A percentile compares a stretch with the other conserved stretches of the same genome.
Evolutionary conservation across 345 rosid species (phyloP).

Genomic region (Gossypioides kirkii): DNA sequence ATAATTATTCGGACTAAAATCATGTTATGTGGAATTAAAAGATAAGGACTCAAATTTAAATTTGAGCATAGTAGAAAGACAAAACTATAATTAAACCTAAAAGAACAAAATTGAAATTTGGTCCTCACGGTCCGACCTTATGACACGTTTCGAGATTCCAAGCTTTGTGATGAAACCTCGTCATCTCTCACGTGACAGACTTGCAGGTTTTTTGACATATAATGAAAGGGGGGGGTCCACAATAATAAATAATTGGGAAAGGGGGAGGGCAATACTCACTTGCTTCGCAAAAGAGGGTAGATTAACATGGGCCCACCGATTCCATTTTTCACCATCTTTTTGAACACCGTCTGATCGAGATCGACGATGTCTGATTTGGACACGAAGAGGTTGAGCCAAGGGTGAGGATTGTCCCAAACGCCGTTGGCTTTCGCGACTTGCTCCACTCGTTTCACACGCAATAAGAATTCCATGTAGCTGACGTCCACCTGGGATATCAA

Average conservation of each 20-base stretch:
- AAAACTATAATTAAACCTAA: neutral
- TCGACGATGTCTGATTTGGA: constrained; percentile 50
- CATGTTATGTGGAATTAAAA: too few relatives aligned
- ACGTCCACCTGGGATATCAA: constrained; percentile 57
- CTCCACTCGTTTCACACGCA: constrained; percentile 66
- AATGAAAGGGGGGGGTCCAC: constrained; percentile 3
- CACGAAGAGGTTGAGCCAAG: constrained; percentile 86
- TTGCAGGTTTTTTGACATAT: constrained; percentile 16
- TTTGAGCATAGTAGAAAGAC: neutral
- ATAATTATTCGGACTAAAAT: too few relatives aligned
- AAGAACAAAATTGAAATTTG: neutral
- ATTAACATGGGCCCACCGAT: constrained; percentile 87
- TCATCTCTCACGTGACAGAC: constrained; percentile 28
- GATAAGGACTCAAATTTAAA: neutral
- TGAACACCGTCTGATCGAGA: constrained; percentile 67
- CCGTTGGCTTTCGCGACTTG: constrained; percentile 55
- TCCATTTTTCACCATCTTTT: constrained; percentile 57
- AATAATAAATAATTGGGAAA: neutral
- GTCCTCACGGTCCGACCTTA: neutral
- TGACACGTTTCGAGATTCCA: constrained; percentile 7
- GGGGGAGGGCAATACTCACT: constrained; percentile 34
- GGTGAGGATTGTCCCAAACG: constrained; percentile 89
- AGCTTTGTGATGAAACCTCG: constrained; percentile 24
- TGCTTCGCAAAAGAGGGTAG: constrained; percentile 82
- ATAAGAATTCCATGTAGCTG: constrained; percentile 60